Base-by-base conservation (phyloP, 495 filamentous ascomycete genomes). In the Pyrenopolyporus hunteri region DNA sequence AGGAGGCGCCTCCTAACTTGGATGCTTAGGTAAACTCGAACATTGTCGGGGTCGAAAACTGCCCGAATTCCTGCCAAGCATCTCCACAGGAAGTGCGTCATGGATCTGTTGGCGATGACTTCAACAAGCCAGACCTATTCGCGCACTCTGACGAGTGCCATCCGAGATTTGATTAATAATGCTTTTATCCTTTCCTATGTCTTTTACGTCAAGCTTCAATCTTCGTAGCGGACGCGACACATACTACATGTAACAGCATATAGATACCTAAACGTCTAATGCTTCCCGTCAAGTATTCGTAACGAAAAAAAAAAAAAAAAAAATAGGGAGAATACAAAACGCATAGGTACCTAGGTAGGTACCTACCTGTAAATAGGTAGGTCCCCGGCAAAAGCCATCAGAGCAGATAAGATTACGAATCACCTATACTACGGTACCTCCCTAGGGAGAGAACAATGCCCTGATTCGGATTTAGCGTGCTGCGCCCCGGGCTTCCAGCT, bases 31-130 rank as follows among this genome's bases (percentile, higher is more conserved):
- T n/a, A n/a, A n/a, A n/a, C n/a, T n/a, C n/a, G n/a, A n/a, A n/a
- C n/a, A n/a, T n/a, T n/a, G n/a, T n/a, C n/a, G n/a, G n/a, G n/a
- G n/a, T n/a, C n/a, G n/a, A n/a, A n/a, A n/a, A n/a, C n/a, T n/a
- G n/a, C 43, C 43, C 43, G 43, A 46, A 46, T 17, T 29, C 43
- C 43, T 46, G 14, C 22, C 2, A 33, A 4, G 9, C 8, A 16
- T 45, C 53, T 53, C 52, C 53, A 57, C 32, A 46, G 23, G 3
- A 23, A 3, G 46, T 60, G 56, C 62, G 56, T 65, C 62, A 65
- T 65, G 37, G 45, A 60, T 57, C 51, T 36, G 50, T 19, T 56
- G 55, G 62, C 43, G 17, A 46, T 36, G 29, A 50, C 17, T 17
- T 31, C 55, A 48, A 29, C 32, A 47, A 57, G 13, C 14, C 32